Conservation (phyloP, 768 basidiomycete genomes). For the Lepiota venenata region DNA sequence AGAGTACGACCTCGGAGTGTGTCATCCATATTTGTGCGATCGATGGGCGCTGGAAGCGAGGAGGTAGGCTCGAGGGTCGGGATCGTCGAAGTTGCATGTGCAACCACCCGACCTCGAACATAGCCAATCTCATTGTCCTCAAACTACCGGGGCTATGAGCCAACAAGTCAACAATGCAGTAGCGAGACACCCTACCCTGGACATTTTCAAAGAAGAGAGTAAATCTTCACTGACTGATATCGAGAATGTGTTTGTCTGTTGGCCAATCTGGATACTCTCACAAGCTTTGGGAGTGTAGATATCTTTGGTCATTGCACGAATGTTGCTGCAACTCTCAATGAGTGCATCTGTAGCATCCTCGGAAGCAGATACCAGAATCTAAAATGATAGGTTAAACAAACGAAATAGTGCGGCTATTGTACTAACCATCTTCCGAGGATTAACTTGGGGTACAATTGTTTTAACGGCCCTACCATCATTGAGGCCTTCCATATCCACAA, state of each 20-base stretch:
- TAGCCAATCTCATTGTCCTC: constrained; percentile 97
- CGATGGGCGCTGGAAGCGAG: constrained; percentile 23
- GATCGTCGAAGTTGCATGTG: constrained; percentile 83
- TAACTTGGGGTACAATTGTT: constrained; percentile 94
- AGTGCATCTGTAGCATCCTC: constrained; percentile 64
- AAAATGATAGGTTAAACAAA: constrained; percentile 6
- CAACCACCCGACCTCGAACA: constrained; percentile 83
- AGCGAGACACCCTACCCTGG: constrained; percentile 58
- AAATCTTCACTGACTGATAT: constrained; percentile 91
- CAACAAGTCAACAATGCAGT: neutral
- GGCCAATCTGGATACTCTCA: constrained; percentile 89
- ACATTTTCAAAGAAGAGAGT: constrained; percentile 76
- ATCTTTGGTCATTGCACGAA: constrained; percentile 89
- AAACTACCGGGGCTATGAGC: constrained; percentile 50
- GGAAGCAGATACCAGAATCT: constrained; percentile 90
- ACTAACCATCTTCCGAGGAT: constrained; percentile 90
- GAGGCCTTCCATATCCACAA: constrained; percentile 94
- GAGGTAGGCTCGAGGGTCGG: constrained; percentile 78
- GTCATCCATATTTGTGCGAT: constrained; percentile 19
- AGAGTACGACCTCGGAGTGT: constrained; percentile 40
- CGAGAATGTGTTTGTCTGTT: constrained; percentile 93
- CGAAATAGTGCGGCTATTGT: neutral
- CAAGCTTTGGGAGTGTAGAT: constrained; percentile 75
- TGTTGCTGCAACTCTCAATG: constrained; percentile 76
- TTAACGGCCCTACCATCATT: constrained; percentile 97